Evolutionary conservation across 139 green algal genomes (phyloP), one percentile per base, ranked within the genome.

Genomic region (Coelastrella sp.): DNA sequence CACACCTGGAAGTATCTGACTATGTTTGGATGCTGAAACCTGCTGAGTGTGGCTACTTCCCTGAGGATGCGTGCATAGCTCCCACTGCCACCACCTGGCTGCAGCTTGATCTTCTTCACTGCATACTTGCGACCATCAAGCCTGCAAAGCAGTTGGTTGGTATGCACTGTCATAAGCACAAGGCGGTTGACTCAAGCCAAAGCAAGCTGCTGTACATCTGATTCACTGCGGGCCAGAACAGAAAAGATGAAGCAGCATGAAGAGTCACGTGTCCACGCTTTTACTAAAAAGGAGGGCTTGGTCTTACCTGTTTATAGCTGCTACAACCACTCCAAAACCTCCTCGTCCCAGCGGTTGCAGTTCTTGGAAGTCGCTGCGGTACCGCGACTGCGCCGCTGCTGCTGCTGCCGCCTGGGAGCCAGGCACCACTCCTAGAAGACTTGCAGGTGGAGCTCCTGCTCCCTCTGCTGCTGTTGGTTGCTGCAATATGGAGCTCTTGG

Each of bases 1-100:
- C 89, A 88, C 34, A 92, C 94, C 92, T 98, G 94, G 89, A 94
- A 98, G 89, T 98, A 99, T 1, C 96, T 90, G 34, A 99, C 96
- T 9, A 99, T 89, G 87, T 96, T 91, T 17, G 93, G 90, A 81
- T 98, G 96, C 90, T 98, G 94, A 85, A 99, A 91, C 13, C 95
- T 87, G 5, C 89, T 94, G 21, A 99, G 94, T 0, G 96, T 98
- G 59, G 94, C 87, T 6, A 99, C 96, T 89, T 99, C 96, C 0
- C 96, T 89, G 81, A 97, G 92, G 75, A 98, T 95, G 71, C 93
- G 91, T 0, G 83, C 83, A 85, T 91, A 93, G 80, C 68, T 84
- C 37, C 79, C 27, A 25, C 51, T 66, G 27, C 25, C 85, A 86
- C 13, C 90, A 85, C 19, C 81, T 35, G 11, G 68, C 72, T 88